Base-by-base conservation (phyloP, 2,329 filamentous ascomycete species). In the Clarireedia sp. region DNA sequence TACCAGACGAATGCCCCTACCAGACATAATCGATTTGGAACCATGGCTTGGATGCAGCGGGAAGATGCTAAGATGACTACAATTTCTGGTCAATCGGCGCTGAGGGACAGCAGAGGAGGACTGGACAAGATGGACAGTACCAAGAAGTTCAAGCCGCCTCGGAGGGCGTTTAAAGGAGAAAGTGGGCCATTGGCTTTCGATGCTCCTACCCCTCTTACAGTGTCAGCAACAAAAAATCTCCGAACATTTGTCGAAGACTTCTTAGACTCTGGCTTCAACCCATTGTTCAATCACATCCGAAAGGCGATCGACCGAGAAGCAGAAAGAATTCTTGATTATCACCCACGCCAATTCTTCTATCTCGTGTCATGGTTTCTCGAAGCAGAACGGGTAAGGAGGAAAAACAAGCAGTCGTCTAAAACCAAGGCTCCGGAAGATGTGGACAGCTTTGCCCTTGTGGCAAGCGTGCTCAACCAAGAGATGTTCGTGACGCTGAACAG, bases 11-110 rank as follows among this genome's bases (percentile, higher is more conserved):
- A 85, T 66, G 88, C 87, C 2, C 89, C 91, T 0, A 91, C 90
- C 3, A 78, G 94, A 48, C 94, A 99, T 70, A 95, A 91, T 63
- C 82, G 94, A 36, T 99, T 97, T 66, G 94, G 94, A 2, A 95
- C 91, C 10, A 97, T 97, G 89, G 84, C 96, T 36, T 97, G 92
- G 91, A 83, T 99, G 38, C 90, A 95, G 73, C 79, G 91, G 55
- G 87, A 90, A 48, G 87, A 91, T 63, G 84, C 87, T 50, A 91
- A 91, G 66, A 81, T 94, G 64, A 87, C 89, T 0, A 90, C 91
- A 0, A 80, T 99, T 1, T 91, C 90, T 0, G 94, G 94, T 1
- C 92, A 97, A 68, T 86, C 90, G 63, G 88, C 88, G 4, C 79
- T 99, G 45, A 80, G 83, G 3, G 84, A 90, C 64, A 80, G 83